A percentile compares a stretch with the other conserved stretches of the same genome.
phyloP scores from a whole-genome alignment of 1,139 yeast species.

The Barnettozyma hawaiiensis region DNA sequence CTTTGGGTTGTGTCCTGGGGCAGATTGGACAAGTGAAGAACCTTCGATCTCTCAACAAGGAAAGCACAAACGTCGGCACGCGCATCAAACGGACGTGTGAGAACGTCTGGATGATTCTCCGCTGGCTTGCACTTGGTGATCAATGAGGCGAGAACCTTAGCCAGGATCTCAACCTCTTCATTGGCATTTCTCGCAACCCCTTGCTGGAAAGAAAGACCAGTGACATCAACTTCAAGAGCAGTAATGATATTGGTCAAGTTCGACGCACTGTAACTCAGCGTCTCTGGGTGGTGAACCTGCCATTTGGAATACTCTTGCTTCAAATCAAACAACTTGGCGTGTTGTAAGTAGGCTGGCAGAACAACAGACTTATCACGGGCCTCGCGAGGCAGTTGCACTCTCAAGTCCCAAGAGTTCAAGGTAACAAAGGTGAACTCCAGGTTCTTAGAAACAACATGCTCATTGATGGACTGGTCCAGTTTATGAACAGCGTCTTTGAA shows the following conservation, averaged over 20 bases:
- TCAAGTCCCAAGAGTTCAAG: conserved; percentile 58
- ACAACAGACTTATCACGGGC: conserved; percentile 70
- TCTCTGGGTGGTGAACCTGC: conserved; percentile 63
- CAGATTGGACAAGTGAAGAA: conserved; percentile 70
- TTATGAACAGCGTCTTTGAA: conserved; percentile 56
- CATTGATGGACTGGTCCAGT: conserved; percentile 47
- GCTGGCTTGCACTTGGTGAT: conserved; percentile 49
- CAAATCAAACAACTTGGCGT: conserved; percentile 73
- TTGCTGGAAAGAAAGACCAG: conserved; percentile 21
- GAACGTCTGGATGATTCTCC: conserved; percentile 48
- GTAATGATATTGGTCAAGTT: conserved; percentile 49
- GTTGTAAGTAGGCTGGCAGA: conserved; percentile 70
- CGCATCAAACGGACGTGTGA: conserved; percentile 70
- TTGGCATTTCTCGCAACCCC: conserved; percentile 29
- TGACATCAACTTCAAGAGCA: conserved; percentile 51
- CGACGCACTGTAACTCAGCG: conserved; percentile 45
- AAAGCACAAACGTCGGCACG: conserved; percentile 67
- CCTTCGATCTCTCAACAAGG: conserved; percentile 65
- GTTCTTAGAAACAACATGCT: conserved; percentile 37
- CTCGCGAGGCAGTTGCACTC: conserved; percentile 76
- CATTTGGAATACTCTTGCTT: conserved; percentile 67
- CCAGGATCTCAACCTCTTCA: conserved; percentile 37
- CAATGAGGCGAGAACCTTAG: conserved; percentile 46
- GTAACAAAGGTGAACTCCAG: conserved; percentile 64
- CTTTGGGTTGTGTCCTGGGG: conserved; percentile 86